Conservation (phyloP, 768 basidiomycete genomes). For the Cytidiella melzeri region DNA sequence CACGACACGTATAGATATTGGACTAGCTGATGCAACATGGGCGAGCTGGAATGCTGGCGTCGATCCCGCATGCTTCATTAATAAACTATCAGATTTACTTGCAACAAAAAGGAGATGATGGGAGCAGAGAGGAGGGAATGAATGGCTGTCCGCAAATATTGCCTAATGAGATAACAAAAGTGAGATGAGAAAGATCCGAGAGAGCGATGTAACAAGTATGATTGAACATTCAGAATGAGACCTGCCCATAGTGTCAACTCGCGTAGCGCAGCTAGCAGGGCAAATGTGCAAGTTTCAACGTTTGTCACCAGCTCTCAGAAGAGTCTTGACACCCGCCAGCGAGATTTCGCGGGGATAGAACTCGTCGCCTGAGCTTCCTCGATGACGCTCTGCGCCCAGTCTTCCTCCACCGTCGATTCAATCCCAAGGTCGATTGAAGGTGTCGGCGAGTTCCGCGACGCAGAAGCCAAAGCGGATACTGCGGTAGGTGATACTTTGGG, state of each 20-base stretch:
- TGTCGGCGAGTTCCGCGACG: slow-evolving; percentile 36
- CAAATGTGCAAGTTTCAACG: neutral
- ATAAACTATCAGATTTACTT: neutral
- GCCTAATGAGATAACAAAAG: neutral
- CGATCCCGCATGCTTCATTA: neutral
- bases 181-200: too few relatives aligned
- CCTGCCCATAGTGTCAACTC: too few relatives aligned
- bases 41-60: neutral
- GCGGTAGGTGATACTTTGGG: neutral
- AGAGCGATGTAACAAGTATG: too few relatives aligned
- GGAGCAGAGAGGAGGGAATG: neutral
- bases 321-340: neutral
- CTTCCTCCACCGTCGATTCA: slow-evolving; percentile 44
- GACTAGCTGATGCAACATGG: neutral
- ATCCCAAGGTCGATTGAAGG: slow-evolving; percentile 33
- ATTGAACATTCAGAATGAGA: too few relatives aligned
- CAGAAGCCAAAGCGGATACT: neutral
- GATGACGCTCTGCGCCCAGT: slow-evolving; percentile 73
- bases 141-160: neutral
- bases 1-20: neutral
- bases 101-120: neutral
- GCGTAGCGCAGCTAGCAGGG: neutral
- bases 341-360: slow-evolving; percentile 25
- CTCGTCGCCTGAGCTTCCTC: slow-evolving; percentile 61
- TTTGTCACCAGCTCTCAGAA: slow-evolving; percentile 6